These are phyloP conservation scores for Sugiyamaella castrensis DNA, from an alignment of 1,139 yeast species.

Conservation along the genomic window DNA sequence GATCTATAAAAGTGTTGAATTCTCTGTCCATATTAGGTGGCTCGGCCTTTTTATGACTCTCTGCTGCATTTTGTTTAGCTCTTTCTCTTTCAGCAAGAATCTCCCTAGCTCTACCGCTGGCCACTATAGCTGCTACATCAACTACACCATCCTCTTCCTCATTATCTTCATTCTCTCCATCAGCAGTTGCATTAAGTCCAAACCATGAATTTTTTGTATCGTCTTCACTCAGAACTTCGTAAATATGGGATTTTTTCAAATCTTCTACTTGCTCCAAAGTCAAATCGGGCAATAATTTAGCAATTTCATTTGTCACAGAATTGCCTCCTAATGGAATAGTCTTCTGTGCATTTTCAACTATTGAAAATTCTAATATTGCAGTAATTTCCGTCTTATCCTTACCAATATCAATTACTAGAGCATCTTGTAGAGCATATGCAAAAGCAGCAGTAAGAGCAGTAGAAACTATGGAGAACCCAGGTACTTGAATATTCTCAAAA, in stretches of 20 bases:
- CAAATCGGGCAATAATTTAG: constrained; percentile 56
- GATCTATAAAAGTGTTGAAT: constrained; percentile 63
- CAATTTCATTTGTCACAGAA: constrained; percentile 54
- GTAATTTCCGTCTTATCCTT: constrained; percentile 68
- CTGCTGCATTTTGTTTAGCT: constrained; percentile 41
- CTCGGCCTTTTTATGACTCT: constrained; percentile 39
- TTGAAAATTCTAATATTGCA: constrained; percentile 71
- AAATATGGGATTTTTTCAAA: constrained; percentile 71
- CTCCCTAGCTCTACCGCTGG: constrained; percentile 69
- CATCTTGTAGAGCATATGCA: constrained; percentile 61
- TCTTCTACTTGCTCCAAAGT: constrained; percentile 60
- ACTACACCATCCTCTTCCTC: constrained; percentile 66
- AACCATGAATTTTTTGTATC: constrained; percentile 60
- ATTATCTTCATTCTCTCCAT: constrained; percentile 41
- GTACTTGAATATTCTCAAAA: constrained; percentile 69
- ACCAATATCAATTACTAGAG: constrained; percentile 82
- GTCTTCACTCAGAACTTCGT: constrained; percentile 66
- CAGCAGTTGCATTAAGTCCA: constrained; percentile 40
- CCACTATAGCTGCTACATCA: constrained; percentile 87
- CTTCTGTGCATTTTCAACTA: constrained; percentile 53
- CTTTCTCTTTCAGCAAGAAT: constrained; percentile 57
- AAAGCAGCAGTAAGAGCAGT: constrained; percentile 67
- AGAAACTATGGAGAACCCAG: constrained; percentile 71
- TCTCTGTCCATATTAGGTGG: constrained; percentile 43
- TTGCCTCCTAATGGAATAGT: constrained; percentile 60